Evolutionary conservation across 441 rosid genomes (phyloP).

Genomic region (Hura crepitans): DNA sequence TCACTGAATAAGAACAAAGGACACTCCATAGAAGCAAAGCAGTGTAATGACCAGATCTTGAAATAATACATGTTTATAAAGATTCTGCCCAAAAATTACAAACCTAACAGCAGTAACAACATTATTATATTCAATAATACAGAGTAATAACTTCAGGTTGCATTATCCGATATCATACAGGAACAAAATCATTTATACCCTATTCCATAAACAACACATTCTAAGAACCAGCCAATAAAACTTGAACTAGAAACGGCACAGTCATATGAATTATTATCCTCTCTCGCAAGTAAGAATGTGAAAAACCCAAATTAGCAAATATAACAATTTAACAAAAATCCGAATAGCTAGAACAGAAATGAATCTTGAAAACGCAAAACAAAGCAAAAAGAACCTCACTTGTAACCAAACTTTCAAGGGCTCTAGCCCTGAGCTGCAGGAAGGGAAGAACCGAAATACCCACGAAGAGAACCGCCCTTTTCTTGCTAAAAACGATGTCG

Average conservation of each 20-base stretch:
- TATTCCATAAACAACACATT: background rate
- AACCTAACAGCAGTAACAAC: background rate
- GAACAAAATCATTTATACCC: background rate
- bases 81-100: background rate
- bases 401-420: slow-evolving; percentile 36
- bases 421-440: slow-evolving; percentile 51
- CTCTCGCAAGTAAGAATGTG: background rate
- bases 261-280: background rate
- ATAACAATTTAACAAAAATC: background rate
- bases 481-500: slow-evolving; percentile 34
- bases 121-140: background rate
- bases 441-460: slow-evolving; percentile 81
- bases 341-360: background rate
- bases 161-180: slow-evolving; percentile 2
- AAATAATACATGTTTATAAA: background rate
- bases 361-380: background rate
- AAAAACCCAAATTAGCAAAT: background rate
- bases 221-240: background rate
- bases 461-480: slow-evolving; percentile 60
- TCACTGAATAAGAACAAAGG: background rate
- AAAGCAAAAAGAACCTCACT: slow-evolving; percentile 32
- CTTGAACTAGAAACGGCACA: slow-evolving; percentile 8
- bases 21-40: background rate
- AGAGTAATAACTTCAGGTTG: background rate
- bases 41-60: background rate